Base-by-base conservation (phyloP, 1,284 basidiomycete species). In the Grifola frondosa region DNA sequence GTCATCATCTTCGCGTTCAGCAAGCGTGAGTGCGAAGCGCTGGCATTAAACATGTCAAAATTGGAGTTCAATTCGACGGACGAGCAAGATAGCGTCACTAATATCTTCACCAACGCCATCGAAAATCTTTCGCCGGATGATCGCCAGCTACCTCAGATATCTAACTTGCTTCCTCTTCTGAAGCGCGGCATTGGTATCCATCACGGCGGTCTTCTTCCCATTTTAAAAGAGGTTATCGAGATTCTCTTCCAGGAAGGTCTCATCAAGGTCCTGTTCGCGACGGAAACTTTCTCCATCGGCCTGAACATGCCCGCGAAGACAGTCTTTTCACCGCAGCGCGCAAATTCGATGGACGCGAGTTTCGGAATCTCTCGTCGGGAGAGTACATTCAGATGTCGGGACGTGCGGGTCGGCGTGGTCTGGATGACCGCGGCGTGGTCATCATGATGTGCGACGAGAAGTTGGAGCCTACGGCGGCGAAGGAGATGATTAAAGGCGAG, bases 371-470 rank as follows among this genome's bases (percentile, higher is more conserved):
- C 31, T 89, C 84, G 0, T 86, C 81, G 2, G 88, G 93, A 49
- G 95, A 97, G 73, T 97, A 97, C 66, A 95, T 97, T 57, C 95
- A 98, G 63, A 99, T 99, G 97, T 96, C 94, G 1, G 97, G 97
- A 43, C 90, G 97, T 54, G 97, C 97, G 5, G 97, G 97, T 57
- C 86, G 97, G 62, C 85, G 97, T 70, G 97, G 97, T 33, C 72
- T 99, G 44, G 97, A 99, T 64, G 96, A 98, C 54, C 84, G 97
- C n/a, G 97, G 97, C 50, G 94, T 99, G 43, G 97, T 99, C 51
- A 98, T 99, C 61, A 93, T 99, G 93, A 99, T 99, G 97, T 92
- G 90, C 63, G 96, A 99, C 67, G 94, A 97, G 70, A 97, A 97
- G 70, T 76, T 99, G 38, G 97, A 99, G 61, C 95, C 97, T 0